phyloP scores from a whole-genome alignment of 2,329 filamentous ascomycete species.

The Tricladium varicosporioides region DNA sequence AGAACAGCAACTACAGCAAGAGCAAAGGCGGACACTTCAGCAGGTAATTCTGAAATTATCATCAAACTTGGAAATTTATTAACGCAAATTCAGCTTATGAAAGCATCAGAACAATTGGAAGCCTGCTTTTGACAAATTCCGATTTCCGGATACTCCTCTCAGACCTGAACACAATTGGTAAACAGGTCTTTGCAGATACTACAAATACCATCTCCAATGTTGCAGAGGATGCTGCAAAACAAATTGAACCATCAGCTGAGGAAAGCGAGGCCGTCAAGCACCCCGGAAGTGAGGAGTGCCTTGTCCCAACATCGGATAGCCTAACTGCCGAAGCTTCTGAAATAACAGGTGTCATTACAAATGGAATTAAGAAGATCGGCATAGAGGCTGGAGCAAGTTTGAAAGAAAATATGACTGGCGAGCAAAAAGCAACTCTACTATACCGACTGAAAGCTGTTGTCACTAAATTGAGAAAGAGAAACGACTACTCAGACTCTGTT shows the following conservation, averaged over 20 bases:
- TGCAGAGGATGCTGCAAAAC: slow-evolving; percentile 70
- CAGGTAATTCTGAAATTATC: slow-evolving; percentile 47
- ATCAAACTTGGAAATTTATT: background rate
- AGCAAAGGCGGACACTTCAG: slow-evolving; percentile 67
- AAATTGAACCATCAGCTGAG: slow-evolving; percentile 65
- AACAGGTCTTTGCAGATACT: slow-evolving; percentile 84
- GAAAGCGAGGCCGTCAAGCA: slow-evolving; percentile 55
- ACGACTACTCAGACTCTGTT: slow-evolving; percentile 84
- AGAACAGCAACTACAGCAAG: slow-evolving; percentile 60
- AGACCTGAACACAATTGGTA: slow-evolving; percentile 74
- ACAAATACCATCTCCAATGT: slow-evolving; percentile 75
- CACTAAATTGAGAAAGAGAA: slow-evolving; percentile 67
- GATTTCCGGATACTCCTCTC: slow-evolving; percentile 86
- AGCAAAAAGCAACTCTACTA: slow-evolving; percentile 71
- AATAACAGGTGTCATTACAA: slow-evolving; percentile 41
- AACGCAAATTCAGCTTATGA: slow-evolving; percentile 58
- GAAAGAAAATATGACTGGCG: slow-evolving; percentile 69
- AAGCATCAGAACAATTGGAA: slow-evolving; percentile 79
- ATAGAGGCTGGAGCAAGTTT: slow-evolving; percentile 66
- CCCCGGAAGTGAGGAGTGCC: slow-evolving; percentile 47
- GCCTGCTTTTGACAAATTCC: slow-evolving; percentile 82
- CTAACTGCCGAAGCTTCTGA: slow-evolving; percentile 56
- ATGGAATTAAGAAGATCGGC: slow-evolving; percentile 48
- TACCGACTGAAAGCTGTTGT: slow-evolving; percentile 76
- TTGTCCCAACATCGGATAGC: slow-evolving; percentile 58